Evolutionary conservation across 78 protist genomes (phyloP), one percentile per base, ranked within the genome.

Genomic region (Dictyostelium firmibasis): DNA sequence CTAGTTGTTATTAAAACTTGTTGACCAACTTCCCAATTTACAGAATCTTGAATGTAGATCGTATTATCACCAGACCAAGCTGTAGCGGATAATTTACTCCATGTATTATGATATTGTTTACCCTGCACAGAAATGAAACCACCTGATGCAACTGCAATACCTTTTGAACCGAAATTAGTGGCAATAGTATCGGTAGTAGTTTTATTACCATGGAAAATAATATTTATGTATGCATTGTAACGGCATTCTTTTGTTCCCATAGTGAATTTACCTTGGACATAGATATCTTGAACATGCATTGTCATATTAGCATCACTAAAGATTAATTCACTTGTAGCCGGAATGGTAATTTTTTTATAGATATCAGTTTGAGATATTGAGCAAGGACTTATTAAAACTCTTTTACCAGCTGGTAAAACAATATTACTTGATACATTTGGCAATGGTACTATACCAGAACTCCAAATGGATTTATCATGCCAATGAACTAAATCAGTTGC

Each of bases 21-120:
- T 33, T 89, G 96, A 7, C 97, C 98, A 5, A 70, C 84, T 31
- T 91, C 84, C 98, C 97, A 97, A 64, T 96, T 92, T 14, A 95
- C 91, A 10, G 57, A n/a, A 8, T 95, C 93, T 84, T 86, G 69
- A n/a, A 97, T 38, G 33, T 47, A 85, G 82, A 92, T 87, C 20
- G 44, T n/a, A 0, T 36, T 31, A 2, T 95, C 97, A 33, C 91
- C 93, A 4, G 92, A 64, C n/a, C n/a, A 50, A n/a, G 75, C 96
- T 8, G 92, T 77, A 13, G 83, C 83, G 0, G 97, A 88, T 43
- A 96, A 29, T 81, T 92, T 82, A 18, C 94, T 43, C 98, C 98
- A 96, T 33, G 96, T 89, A 7, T 83, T 70, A 81, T 92, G 82
- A 47, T 92, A 92, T 64, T 92, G 96, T 50, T 93, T 82, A 43